These are phyloP conservation scores for Wickerhamiella slavikovae DNA, from an alignment of 805 yeast genomes.

Conservation along the genomic window DNA sequence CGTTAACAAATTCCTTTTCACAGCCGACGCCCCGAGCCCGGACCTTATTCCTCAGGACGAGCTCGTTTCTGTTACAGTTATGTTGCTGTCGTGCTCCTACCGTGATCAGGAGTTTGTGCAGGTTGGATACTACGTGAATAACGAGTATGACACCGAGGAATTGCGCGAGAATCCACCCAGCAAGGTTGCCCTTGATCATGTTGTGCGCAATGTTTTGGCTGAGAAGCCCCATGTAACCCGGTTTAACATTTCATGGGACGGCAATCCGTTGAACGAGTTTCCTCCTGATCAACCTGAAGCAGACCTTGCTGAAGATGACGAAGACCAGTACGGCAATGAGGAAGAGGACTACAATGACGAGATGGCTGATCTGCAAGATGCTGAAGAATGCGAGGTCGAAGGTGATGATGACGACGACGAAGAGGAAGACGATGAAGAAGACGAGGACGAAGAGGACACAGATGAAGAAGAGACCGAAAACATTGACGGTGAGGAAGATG, in stretches of 20 bases:
- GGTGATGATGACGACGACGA: slow-evolving; percentile 11
- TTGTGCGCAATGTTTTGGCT: slow-evolving; percentile 82
- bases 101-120: slow-evolving; percentile 87
- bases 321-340: slow-evolving; percentile 5
- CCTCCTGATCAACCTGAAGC: slow-evolving; percentile 15
- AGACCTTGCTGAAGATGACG: slow-evolving; percentile 5
- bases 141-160: slow-evolving; percentile 89
- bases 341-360: slow-evolving; percentile 7
- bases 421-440: slow-evolving; percentile 5
- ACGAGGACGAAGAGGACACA: slow-evolving; percentile 5
- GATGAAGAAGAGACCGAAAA: slow-evolving; percentile 3
- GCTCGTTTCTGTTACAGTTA: slow-evolving; percentile 86
- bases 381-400: slow-evolving; percentile 11
- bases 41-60: slow-evolving; percentile 93
- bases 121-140: slow-evolving; percentile 94
- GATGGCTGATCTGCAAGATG: slow-evolving; percentile 8
- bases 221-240: slow-evolving; percentile 96
- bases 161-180: slow-evolving; percentile 83
- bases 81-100: slow-evolving; percentile 78
- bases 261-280: slow-evolving; percentile 9
- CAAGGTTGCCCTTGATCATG: slow-evolving; percentile 83
- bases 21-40: slow-evolving; percentile 93
- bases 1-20: slow-evolving; percentile 73
- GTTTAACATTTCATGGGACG: slow-evolving; percentile 80
- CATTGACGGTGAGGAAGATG: slow-evolving; percentile 8